Evolutionary conservation across 345 rosid species (phyloP).

Genomic region (Chamaenerion angustifolium): DNA sequence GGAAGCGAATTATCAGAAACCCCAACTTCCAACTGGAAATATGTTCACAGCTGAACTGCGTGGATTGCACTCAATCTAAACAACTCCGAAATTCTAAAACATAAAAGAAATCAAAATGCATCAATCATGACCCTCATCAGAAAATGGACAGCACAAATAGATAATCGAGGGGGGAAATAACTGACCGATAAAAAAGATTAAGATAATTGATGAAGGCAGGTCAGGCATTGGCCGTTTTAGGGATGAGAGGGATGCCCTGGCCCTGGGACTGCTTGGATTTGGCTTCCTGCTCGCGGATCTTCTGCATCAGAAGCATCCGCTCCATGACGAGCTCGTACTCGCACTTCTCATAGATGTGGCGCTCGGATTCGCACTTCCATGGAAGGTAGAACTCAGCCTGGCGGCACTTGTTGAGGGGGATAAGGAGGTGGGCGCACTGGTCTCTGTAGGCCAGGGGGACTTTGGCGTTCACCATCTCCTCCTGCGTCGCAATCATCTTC

Average conservation of each 20-base stretch:
- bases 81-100: no score
- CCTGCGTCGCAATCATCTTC: conserved; percentile 96
- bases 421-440: conserved; percentile 87
- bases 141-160: no score
- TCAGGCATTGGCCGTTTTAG: conserved; percentile 74
- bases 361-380: conserved; percentile 93
- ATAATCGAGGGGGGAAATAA: no score
- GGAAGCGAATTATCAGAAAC: no score
- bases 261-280: conserved; percentile 28
- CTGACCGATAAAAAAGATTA: no score
- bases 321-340: conserved; percentile 98
- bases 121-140: no score
- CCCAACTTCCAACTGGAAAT: no score
- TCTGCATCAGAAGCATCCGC: conserved; percentile 96
- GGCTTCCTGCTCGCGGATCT: conserved; percentile 80
- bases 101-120: no score
- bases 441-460: conserved; percentile 80
- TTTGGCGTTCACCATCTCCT: conserved; percentile 78
- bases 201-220: neutral
- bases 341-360: conserved; percentile 94
- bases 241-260: conserved; percentile 58
- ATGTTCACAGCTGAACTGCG: no score
- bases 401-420: conserved; percentile 94
- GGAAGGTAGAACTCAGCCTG: conserved; percentile 91
- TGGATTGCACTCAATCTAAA: no score